Conservation (phyloP, 805 yeast genomes). For the Pichia sporocuriosa region DNA sequence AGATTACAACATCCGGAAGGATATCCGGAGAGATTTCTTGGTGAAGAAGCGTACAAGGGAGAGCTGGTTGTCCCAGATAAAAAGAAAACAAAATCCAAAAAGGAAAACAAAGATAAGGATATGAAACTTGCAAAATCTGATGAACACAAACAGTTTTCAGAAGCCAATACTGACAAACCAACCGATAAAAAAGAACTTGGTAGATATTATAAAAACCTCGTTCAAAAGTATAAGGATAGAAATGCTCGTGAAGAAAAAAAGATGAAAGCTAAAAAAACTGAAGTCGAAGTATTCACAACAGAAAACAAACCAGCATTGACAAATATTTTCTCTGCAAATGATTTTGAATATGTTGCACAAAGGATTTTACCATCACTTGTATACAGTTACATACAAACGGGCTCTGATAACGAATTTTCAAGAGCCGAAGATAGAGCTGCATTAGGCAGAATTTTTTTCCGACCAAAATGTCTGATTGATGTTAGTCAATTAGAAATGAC, state of each 20-base stretch:
- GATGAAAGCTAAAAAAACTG: conserved; percentile 28
- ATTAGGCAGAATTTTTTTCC: conserved; percentile 75
- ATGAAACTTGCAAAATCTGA: neutral
- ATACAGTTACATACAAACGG: conserved; percentile 84
- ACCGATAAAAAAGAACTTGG: neutral
- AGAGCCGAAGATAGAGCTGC: conserved; percentile 81
- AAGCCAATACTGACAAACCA: conserved; percentile 4
- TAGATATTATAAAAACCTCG: conserved; percentile 16
- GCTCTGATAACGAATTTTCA: conserved; percentile 83
- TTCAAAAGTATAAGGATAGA: conserved; percentile 8
- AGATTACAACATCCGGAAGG: conserved; percentile 23
- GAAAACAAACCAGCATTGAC: conserved; percentile 58
- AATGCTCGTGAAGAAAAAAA: conserved; percentile 13
- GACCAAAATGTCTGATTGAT: conserved; percentile 73
- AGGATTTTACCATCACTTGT: conserved; percentile 66
- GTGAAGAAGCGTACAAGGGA: conserved; percentile 30
- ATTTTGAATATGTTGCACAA: conserved; percentile 82
- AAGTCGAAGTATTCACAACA: conserved; percentile 21
- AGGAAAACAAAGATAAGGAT: conserved; percentile 23
- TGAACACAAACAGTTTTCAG: neutral
- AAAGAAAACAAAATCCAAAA: conserved; percentile 20
- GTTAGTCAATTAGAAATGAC: conserved; percentile 55
- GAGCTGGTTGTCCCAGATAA: conserved; percentile 26
- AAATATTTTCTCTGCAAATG: conserved; percentile 65
- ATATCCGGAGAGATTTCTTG: conserved; percentile 22